Evolutionary conservation across 805 yeast genomes (phyloP).

Genomic region (Hanseniaspora clermontiae): DNA sequence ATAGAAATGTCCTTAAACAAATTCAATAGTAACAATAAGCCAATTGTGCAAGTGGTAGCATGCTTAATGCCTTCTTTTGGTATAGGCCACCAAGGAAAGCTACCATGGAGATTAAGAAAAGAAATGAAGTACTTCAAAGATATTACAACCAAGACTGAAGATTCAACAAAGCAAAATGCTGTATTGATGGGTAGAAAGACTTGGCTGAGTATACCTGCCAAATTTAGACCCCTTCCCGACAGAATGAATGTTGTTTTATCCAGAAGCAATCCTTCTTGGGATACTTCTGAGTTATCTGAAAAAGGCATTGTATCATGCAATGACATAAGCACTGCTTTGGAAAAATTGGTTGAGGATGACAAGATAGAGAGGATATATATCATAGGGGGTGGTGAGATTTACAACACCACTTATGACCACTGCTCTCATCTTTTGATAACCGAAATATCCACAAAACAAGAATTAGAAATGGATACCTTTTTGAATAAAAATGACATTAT

Average conservation of each 20-base stretch:
- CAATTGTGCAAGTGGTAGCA: slow-evolving; percentile 66
- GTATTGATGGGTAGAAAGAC: slow-evolving; percentile 95
- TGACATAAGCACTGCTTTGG: slow-evolving; percentile 35
- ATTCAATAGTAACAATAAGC: slow-evolving; percentile 20
- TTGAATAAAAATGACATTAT: not conserved
- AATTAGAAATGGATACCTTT: slow-evolving; percentile 10
- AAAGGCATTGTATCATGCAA: slow-evolving; percentile 27
- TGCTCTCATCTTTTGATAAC: slow-evolving; percentile 56
- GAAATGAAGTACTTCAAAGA: slow-evolving; percentile 79
- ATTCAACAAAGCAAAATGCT: slow-evolving; percentile 41
- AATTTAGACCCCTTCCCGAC: slow-evolving; percentile 69
- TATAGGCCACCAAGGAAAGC: slow-evolving; percentile 65
- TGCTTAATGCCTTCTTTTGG: slow-evolving; percentile 70
- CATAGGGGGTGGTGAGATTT: slow-evolving; percentile 89
- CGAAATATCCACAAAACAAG: slow-evolving; percentile 35
- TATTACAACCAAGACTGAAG: slow-evolving; percentile 42
- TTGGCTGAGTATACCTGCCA: slow-evolving; percentile 83
- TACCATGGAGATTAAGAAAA: slow-evolving; percentile 77
- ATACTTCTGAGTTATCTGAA: slow-evolving; percentile 15
- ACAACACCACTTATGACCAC: slow-evolving; percentile 38
- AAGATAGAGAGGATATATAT: slow-evolving; percentile 53
- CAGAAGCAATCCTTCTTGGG: slow-evolving; percentile 25
- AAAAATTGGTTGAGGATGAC: slow-evolving; percentile 23
- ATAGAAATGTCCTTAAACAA: not conserved
- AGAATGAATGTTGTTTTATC: slow-evolving; percentile 70